Percentiles rank a stretch among this genome's conserved stretches.
These are phyloP conservation scores for Ganoderma boninense DNA, from an alignment of 1,284 basidiomycete genomes.

Conservation along the genomic window DNA sequence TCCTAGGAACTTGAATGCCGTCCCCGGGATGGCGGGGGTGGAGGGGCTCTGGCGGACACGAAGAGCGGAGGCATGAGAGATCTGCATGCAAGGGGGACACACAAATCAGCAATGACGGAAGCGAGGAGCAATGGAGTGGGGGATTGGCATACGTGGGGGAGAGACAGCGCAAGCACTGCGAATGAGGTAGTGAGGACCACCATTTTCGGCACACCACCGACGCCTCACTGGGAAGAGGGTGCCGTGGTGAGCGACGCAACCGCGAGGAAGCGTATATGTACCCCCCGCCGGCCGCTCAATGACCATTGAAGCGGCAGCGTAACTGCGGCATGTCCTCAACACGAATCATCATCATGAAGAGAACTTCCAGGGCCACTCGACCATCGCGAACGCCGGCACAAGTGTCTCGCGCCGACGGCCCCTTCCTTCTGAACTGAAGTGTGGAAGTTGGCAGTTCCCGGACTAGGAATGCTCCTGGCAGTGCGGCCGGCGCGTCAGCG, in stretches of 20 bases:
- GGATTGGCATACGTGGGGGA: conserved; percentile 26
- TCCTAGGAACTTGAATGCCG: conserved; percentile 63
- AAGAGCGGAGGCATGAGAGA: conserved; percentile 27
- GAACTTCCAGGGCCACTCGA: conserved; percentile 9
- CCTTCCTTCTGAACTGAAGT: conserved; percentile 11
- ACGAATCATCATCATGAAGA: conserved; percentile 20
- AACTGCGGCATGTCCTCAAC: conserved; percentile 23
- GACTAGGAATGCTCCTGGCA: conserved; percentile 3
- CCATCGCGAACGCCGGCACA: conserved; percentile 12
- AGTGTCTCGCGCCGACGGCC: conserved; percentile 18
- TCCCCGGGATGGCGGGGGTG: conserved; percentile 50
- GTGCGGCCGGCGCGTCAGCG: conserved; percentile 6
- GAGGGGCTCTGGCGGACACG: conserved; percentile 28
- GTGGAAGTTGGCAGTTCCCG: conserved; percentile 10
- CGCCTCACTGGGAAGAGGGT: conserved; percentile 18
- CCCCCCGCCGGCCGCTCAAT: conserved; percentile 21
- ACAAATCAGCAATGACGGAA: background rate
- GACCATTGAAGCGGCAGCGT: conserved; percentile 11
- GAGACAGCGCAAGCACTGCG: conserved; percentile 31
- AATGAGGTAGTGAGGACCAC: conserved; percentile 24
- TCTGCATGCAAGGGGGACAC: conserved; percentile 10
- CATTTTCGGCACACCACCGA: conserved; percentile 27
- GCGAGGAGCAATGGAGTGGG: background rate
- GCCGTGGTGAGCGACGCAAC: conserved; percentile 14
- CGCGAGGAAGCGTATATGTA: conserved; percentile 24